Conservation (phyloP, 2,329 filamentous ascomycete species). For the Aspergillus quadrilineatus region DNA sequence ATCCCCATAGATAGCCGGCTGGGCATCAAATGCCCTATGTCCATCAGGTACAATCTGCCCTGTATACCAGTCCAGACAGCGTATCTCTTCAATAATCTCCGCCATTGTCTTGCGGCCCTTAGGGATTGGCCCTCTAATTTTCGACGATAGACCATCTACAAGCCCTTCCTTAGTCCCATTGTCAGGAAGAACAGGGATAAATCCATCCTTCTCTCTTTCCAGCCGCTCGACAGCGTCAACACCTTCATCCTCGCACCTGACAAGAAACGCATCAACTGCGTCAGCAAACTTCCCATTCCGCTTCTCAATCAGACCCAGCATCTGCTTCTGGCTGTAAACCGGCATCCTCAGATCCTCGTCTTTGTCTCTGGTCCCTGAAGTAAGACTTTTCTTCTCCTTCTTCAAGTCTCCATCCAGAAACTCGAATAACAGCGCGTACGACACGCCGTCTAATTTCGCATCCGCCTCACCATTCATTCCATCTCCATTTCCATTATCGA, state of each 20-base stretch:
- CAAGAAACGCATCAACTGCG: slow-evolving; percentile 75
- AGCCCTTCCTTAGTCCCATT: slow-evolving; percentile 25
- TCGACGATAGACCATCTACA: slow-evolving; percentile 34
- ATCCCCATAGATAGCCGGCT: slow-evolving; percentile 77
- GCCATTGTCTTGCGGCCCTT: slow-evolving; percentile 75
- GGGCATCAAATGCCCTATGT: slow-evolving; percentile 84
- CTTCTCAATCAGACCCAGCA: slow-evolving; percentile 85
- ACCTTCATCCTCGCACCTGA: slow-evolving; percentile 62
- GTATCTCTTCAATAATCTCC: slow-evolving; percentile 82
- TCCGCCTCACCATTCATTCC: neutral
- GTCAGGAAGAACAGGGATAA: slow-evolving; percentile 61
- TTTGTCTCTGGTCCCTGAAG: slow-evolving; percentile 65
- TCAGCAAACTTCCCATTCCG: slow-evolving; percentile 78
- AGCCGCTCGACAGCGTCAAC: slow-evolving; percentile 68
- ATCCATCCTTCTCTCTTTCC: slow-evolving; percentile 57
- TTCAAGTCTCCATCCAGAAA: slow-evolving; percentile 91
- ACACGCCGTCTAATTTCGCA: slow-evolving; percentile 15
- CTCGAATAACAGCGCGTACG: slow-evolving; percentile 77
- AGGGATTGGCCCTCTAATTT: slow-evolving; percentile 71
- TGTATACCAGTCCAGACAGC: slow-evolving; percentile 80
- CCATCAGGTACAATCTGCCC: slow-evolving; percentile 92
- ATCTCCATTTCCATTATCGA: slow-evolving; percentile 40
- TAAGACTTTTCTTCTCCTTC: slow-evolving; percentile 65
- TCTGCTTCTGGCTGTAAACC: slow-evolving; percentile 87
- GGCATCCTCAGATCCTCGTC: slow-evolving; percentile 87